Conservation (phyloP, 1,139 yeast genomes). For the Zygosaccharomyces pseudobailii region DNA sequence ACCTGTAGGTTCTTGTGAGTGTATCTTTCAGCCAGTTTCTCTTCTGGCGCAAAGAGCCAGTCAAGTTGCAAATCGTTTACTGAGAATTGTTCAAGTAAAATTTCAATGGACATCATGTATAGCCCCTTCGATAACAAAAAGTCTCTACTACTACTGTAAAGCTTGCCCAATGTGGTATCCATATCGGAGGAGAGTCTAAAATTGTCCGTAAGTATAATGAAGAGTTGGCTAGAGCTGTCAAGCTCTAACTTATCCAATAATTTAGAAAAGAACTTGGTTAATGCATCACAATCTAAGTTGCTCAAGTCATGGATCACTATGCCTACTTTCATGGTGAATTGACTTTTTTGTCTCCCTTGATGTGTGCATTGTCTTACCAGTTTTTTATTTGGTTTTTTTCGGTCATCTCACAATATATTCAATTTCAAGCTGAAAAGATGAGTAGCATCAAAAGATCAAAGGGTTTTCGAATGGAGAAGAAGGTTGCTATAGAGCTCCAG, state of each 20-base stretch:
- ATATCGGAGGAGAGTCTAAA: constrained; percentile 22
- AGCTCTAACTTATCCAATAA: constrained; percentile 9
- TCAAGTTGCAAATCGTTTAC: constrained; percentile 17
- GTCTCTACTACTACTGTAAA: constrained; percentile 28
- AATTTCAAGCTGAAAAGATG: neutral
- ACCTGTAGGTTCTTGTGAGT: constrained; percentile 1
- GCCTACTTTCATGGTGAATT: constrained; percentile 26
- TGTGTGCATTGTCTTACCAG: neutral
- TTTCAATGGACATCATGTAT: constrained; percentile 23
- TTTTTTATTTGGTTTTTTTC: neutral
- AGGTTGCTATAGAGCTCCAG: constrained; percentile 7
- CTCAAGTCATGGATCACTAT: constrained; percentile 35
- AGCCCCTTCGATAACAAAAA: constrained; percentile 16
- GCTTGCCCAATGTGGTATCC: constrained; percentile 27
- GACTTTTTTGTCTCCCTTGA: constrained; percentile 1
- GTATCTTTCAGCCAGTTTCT: constrained; percentile 3
- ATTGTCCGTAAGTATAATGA: constrained; percentile 20
- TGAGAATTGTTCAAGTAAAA: constrained; percentile 20
- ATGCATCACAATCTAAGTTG: constrained; percentile 15
- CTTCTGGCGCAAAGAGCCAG: constrained; percentile 15
- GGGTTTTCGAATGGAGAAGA: constrained; percentile 1
- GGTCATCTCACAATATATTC: neutral
- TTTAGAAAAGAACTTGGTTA: constrained; percentile 4
- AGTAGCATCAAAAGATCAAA: too few relatives aligned
- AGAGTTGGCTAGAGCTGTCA: constrained; percentile 15